These are phyloP conservation scores for Aureobasidium namibiae DNA, from an alignment of 2,329 filamentous ascomycete genomes.

Conservation along the genomic window DNA sequence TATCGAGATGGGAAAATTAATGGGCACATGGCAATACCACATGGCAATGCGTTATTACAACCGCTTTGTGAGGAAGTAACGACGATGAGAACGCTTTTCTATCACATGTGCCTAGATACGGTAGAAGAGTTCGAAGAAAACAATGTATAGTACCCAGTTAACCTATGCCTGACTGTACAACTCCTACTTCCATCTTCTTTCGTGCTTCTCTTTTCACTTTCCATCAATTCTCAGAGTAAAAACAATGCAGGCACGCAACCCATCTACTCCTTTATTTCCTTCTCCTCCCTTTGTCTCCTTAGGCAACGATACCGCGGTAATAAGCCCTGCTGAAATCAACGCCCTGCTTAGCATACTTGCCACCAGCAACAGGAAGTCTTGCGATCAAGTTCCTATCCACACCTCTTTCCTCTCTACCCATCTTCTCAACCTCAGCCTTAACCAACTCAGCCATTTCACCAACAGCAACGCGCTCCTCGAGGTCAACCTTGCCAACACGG, in stretches of 20 bases:
- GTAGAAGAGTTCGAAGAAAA: no score
- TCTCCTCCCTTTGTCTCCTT: not conserved
- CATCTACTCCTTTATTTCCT: not conserved
- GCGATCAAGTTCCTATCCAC: conserved; percentile 6
- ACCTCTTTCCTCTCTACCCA: conserved; percentile 13
- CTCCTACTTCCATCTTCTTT: not conserved
- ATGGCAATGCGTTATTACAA: no score
- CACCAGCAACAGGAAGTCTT: conserved; percentile 13
- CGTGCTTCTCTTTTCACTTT: not conserved
- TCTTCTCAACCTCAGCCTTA: conserved; percentile 11
- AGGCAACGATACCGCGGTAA: conserved; percentile 11
- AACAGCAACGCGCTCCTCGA: conserved; percentile 16
- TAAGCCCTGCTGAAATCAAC: conserved; percentile 10
- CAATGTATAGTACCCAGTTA: not conserved
- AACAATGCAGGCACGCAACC: not conserved
- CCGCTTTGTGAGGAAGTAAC: no score
- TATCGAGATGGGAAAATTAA: no score
- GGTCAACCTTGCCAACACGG: conserved; percentile 8
- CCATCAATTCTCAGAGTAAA: not conserved
- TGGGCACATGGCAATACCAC: no score
- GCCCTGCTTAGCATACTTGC: conserved; percentile 14
- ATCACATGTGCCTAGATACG: no score
- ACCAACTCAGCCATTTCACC: conserved; percentile 15
- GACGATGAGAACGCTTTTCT: no score
- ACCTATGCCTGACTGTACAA: not conserved